phyloP scores from a whole-genome alignment of 225 moss, liverwort and hornwort species.

The Physcomitrellopsis africana region DNA sequence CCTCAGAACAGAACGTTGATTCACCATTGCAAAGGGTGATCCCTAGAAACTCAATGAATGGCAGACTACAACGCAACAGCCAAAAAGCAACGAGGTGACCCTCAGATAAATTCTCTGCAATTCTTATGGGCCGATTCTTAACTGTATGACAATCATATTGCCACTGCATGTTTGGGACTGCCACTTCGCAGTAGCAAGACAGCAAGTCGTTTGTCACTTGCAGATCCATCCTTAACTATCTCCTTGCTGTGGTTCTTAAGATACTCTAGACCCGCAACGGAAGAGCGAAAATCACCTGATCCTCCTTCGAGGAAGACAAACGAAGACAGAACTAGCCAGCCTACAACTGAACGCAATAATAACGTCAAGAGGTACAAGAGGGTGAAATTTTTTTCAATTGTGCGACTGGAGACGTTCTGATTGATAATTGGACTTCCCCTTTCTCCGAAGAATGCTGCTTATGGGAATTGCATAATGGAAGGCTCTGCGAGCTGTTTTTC shows the following conservation, averaged over 20 bases:
- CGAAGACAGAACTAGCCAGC: neutral
- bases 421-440: neutral
- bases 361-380: conserved; percentile 7
- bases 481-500: too few relatives aligned
- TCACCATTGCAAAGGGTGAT: neutral
- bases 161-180: too few relatives aligned
- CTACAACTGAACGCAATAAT: conserved; percentile 1
- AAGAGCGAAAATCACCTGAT: neutral
- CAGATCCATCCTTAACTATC: neutral
- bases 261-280: neutral
- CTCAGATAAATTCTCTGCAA: neutral
- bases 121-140: neutral
- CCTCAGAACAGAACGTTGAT: neutral
- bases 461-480: too few relatives aligned
- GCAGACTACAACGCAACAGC: neutral
- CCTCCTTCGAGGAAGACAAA: neutral
- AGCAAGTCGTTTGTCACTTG: neutral
- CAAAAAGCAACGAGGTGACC: conserved; percentile 3
- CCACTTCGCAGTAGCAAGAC: neutral
- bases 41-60: neutral
- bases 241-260: neutral
- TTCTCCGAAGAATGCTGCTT: too few relatives aligned
- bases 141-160: too few relatives aligned
- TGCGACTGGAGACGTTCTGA: neutral
- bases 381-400: neutral